phyloP scores from a whole-genome alignment of 768 basidiomycete species.

The Amanita subjunquillea region DNA sequence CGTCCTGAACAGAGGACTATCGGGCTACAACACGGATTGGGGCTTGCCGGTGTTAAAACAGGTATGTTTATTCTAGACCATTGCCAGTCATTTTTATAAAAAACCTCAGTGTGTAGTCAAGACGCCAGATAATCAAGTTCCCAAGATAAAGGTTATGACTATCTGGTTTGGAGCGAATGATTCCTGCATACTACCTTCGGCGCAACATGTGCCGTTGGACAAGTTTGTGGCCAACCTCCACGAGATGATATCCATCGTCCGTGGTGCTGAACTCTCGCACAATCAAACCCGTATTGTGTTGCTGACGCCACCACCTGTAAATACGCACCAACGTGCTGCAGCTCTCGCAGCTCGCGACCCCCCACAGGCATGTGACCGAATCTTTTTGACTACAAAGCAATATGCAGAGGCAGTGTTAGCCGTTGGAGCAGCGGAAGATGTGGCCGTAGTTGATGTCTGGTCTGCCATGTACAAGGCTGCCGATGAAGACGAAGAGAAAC shows the following conservation, averaged over 20 bases:
- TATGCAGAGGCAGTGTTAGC: conserved; percentile 67
- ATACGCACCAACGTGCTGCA: conserved; percentile 44
- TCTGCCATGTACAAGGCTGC: conserved; percentile 61
- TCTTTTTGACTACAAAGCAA: conserved; percentile 46
- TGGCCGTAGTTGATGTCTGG: conserved; percentile 72
- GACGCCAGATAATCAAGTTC: conserved; percentile 35
- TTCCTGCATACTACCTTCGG: conserved; percentile 49
- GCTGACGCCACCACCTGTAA: conserved; percentile 80
- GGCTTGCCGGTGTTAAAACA: conserved; percentile 69
- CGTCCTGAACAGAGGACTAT: conserved; percentile 75
- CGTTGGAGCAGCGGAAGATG: conserved; percentile 41
- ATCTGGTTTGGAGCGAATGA: conserved; percentile 95
- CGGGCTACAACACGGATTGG: conserved; percentile 87
- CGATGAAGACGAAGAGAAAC: conserved; percentile 43
- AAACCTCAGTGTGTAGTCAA: conserved; percentile 46
- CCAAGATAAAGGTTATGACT: conserved; percentile 61
- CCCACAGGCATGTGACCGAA: conserved; percentile 44
- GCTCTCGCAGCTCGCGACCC: conserved; percentile 41
- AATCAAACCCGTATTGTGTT: conserved; percentile 69
- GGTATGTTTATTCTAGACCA: conserved; percentile 22
- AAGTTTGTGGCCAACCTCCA: conserved; percentile 56
- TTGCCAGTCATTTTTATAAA: background rate
- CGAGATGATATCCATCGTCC: conserved; percentile 52
- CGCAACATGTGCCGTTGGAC: conserved; percentile 69
- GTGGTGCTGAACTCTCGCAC: conserved; percentile 47